These are phyloP conservation scores for Apiospora sp. DNA, from an alignment of 2,329 filamentous ascomycete species.

Conservation along the genomic window DNA sequence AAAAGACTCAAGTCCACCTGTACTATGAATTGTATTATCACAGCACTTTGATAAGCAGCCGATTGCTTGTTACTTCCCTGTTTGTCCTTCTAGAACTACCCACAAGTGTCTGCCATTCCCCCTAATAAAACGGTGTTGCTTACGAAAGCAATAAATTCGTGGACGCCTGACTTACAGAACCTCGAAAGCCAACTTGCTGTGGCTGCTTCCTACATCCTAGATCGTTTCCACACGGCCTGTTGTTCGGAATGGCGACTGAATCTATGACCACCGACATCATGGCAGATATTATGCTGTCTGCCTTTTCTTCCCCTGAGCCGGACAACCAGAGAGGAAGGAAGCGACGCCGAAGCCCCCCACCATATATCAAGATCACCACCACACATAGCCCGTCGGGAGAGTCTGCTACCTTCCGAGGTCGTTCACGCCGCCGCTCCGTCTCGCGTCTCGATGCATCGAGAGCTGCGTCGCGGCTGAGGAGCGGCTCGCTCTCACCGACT, in stretches of 20 bases:
- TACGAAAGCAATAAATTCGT: not conserved
- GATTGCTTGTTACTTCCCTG: not conserved
- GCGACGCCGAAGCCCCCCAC: constrained; percentile 44
- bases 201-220: not conserved
- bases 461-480: constrained; percentile 38
- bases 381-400: constrained; percentile 44
- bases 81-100: not conserved
- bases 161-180: not conserved
- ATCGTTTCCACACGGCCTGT: not conserved
- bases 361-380: constrained; percentile 35
- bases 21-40: constrained; percentile 6
- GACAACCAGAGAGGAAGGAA: constrained; percentile 48
- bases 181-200: not conserved
- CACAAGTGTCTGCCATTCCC: not conserved
- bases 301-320: constrained; percentile 42
- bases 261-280: constrained; percentile 34
- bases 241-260: constrained; percentile 35
- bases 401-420: constrained; percentile 50
- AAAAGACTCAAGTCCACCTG: constrained; percentile 1
- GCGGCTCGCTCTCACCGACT: constrained; percentile 47
- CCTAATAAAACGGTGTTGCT: not conserved
- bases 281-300: constrained; percentile 36
- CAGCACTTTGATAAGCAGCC: not conserved
- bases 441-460: constrained; percentile 41
- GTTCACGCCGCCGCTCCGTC: constrained; percentile 49